Percentiles rank a stretch among this genome's conserved stretches.
These are phyloP conservation scores for Sordariomycetes sp. DNA, from an alignment of 2,329 filamentous ascomycete genomes.

Conservation along the genomic window DNA sequence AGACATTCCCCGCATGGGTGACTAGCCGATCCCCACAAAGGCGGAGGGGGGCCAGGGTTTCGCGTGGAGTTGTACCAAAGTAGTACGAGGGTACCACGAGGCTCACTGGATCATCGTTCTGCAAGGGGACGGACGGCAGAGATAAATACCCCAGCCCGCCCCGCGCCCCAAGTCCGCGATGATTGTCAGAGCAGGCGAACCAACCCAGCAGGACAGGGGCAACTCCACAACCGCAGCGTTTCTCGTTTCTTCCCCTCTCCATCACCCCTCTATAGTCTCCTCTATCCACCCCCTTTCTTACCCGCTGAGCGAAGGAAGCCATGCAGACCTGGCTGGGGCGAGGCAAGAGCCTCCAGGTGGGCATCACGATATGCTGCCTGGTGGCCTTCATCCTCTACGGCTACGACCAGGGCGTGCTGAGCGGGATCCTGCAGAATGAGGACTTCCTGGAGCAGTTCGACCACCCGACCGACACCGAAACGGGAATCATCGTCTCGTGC, in stretches of 20 bases:
- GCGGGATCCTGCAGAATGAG: slow-evolving; percentile 41
- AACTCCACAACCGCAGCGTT: background rate
- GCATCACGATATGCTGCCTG: slow-evolving; percentile 13
- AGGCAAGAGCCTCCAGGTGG: slow-evolving; percentile 13
- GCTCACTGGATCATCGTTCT: too few relatives aligned
- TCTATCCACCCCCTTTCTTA: background rate
- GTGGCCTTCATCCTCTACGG: slow-evolving; percentile 42
- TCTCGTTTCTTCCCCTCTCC: background rate
- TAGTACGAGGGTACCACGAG: too few relatives aligned
- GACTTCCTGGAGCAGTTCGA: slow-evolving; percentile 13
- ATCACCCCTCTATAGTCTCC: background rate
- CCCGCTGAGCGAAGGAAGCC: background rate
- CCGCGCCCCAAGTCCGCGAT: background rate
- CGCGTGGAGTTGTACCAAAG: too few relatives aligned
- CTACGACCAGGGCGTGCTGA: slow-evolving; percentile 70
- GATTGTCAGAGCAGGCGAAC: background rate
- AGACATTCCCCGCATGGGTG: too few relatives aligned
- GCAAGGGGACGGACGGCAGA: background rate
- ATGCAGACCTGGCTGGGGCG: slow-evolving; percentile 14
- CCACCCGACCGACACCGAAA: slow-evolving; percentile 14
- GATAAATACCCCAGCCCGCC: background rate
- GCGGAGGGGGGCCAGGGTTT: too few relatives aligned
- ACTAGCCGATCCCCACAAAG: too few relatives aligned
- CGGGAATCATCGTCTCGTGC: slow-evolving; percentile 18
- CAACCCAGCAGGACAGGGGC: background rate